Conservation (phyloP, 345 rosid species). For the Eucalyptus regnans region DNA sequence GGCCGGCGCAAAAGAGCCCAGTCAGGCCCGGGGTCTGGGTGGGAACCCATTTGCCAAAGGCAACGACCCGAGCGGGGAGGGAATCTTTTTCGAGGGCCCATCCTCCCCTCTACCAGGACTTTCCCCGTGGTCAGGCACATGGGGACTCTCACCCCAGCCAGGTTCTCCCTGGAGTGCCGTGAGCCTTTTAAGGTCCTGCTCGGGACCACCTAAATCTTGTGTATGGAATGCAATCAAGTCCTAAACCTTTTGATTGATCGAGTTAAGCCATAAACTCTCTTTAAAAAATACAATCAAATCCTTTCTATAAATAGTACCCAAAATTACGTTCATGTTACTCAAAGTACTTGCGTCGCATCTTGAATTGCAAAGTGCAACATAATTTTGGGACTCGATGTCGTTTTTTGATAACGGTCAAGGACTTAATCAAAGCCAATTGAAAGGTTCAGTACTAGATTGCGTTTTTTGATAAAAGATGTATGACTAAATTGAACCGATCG, state of each 20-base stretch:
- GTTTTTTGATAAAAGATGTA: background rate
- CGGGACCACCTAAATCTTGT: background rate
- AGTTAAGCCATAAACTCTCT: background rate
- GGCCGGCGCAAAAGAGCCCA: too few relatives aligned
- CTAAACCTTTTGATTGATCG: fast-evolving
- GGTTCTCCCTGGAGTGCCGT: too few relatives aligned
- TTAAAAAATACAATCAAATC: too few relatives aligned
- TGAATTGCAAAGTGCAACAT: background rate
- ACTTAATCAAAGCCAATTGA: background rate
- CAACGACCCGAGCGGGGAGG: too few relatives aligned
- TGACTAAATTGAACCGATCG: background rate
- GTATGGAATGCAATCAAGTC: background rate
- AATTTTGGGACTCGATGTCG: background rate
- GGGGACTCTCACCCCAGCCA: too few relatives aligned
- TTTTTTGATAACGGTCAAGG: background rate
- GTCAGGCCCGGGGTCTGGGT: too few relatives aligned
- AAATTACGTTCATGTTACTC: background rate
- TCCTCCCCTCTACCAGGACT: too few relatives aligned
- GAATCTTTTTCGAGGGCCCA: too few relatives aligned
- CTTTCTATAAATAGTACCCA: fast-evolving
- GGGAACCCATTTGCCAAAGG: too few relatives aligned
- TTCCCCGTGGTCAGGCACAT: too few relatives aligned
- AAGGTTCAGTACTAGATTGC: fast-evolving
- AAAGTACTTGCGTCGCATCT: background rate
- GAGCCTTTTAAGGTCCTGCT: too few relatives aligned